Evolutionary conservation across 495 filamentous ascomycete species (phyloP).

Genomic region (Daldinia bambusicola): DNA sequence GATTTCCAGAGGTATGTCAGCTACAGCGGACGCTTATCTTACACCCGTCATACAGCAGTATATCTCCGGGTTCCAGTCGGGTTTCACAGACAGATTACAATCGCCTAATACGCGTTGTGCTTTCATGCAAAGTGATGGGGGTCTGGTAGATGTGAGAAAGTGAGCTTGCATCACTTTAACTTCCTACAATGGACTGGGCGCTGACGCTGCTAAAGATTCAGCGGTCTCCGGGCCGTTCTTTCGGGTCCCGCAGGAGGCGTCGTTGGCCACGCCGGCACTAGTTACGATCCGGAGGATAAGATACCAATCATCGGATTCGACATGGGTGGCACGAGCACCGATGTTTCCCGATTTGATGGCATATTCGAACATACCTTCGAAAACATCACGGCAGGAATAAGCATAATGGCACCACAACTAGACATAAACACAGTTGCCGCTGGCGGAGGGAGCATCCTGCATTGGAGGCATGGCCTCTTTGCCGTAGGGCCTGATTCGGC

Average conservation of each 20-base stretch:
- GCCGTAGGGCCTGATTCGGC: constrained; percentile 87
- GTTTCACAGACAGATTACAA: constrained; percentile 9
- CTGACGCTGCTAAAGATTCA: constrained; percentile 50
- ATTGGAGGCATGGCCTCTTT: constrained; percentile 83
- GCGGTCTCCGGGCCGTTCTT: constrained; percentile 67
- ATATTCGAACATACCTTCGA: constrained; percentile 87
- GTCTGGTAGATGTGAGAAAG: constrained; percentile 64
- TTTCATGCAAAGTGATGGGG: constrained; percentile 50
- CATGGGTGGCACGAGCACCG: constrained; percentile 51
- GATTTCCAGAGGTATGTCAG: constrained; percentile 78
- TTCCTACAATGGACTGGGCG: background rate
- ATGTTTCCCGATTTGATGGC: constrained; percentile 55
- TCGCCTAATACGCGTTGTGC: constrained; percentile 65
- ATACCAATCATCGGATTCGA: constrained; percentile 50
- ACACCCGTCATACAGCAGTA: constrained; percentile 87
- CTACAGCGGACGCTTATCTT: constrained; percentile 84
- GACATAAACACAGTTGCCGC: constrained; percentile 90
- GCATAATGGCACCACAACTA: constrained; percentile 82
- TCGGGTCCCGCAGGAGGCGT: constrained; percentile 68
- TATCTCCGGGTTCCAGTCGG: constrained; percentile 70
- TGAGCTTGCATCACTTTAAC: constrained; percentile 68
- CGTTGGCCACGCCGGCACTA: constrained; percentile 49
- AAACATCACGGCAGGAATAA: constrained; percentile 83
- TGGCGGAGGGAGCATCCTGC: constrained; percentile 81
- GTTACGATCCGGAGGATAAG: constrained; percentile 42